Evolutionary conservation across 495 filamentous ascomycete genomes (phyloP).

Genomic region (Penicillium canescens): DNA sequence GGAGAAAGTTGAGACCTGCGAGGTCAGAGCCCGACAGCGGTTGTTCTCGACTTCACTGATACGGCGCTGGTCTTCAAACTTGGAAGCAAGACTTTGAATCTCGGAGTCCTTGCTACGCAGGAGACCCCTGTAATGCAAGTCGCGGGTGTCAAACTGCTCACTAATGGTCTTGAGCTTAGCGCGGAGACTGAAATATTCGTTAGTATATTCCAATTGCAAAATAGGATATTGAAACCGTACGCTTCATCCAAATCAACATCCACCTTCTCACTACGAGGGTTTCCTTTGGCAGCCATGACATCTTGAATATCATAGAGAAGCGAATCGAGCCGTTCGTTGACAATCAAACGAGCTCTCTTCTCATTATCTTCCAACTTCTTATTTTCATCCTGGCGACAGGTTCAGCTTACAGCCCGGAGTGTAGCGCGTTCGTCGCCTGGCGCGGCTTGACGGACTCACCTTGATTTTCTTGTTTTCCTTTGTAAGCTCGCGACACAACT

Average conservation of each 20-base stretch:
- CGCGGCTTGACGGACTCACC: slow-evolving; percentile 48
- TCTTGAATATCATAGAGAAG: slow-evolving; percentile 79
- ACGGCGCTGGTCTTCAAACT: slow-evolving; percentile 86
- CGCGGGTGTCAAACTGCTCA: slow-evolving; percentile 93
- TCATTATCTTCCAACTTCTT: slow-evolving; percentile 82
- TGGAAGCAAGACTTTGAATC: slow-evolving; percentile 83
- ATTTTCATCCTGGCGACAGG: slow-evolving; percentile 75
- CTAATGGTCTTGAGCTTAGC: slow-evolving; percentile 89
- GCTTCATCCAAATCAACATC: slow-evolving; percentile 84
- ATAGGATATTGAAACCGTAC: slow-evolving; percentile 47
- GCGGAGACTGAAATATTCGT: slow-evolving; percentile 63
- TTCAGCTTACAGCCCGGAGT: neutral
- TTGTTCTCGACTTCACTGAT: slow-evolving; percentile 75
- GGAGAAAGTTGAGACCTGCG: slow-evolving; percentile 92
- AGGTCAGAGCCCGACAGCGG: slow-evolving; percentile 78
- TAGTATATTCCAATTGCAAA: slow-evolving; percentile 1
- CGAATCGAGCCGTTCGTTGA: slow-evolving; percentile 78
- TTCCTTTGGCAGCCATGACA: slow-evolving; percentile 75
- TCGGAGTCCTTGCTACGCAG: slow-evolving; percentile 95
- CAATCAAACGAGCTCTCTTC: slow-evolving; percentile 74
- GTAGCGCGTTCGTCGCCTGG: neutral
- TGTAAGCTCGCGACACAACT: slow-evolving; percentile 86
- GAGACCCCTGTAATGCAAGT: slow-evolving; percentile 85
- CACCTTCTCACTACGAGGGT: slow-evolving; percentile 68
- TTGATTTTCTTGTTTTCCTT: slow-evolving; percentile 97